phyloP scores from a whole-genome alignment of 371 early-diverging fungal genomes.

The Mortierella sp. region DNA sequence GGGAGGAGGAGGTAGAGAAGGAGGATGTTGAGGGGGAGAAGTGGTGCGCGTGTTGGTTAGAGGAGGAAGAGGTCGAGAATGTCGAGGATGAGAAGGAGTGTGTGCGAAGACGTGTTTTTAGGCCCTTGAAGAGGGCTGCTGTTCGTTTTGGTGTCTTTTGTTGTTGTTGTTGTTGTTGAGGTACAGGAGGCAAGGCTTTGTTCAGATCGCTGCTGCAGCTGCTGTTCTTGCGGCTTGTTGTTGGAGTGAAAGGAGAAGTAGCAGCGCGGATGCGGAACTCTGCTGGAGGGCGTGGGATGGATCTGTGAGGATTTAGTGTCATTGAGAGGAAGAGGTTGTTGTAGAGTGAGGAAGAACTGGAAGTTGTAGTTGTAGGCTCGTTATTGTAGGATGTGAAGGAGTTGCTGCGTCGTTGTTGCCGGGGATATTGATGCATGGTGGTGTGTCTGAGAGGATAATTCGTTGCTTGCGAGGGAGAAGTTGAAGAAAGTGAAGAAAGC shows the following conservation, averaged over 20 bases:
- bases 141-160: neutral
- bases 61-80: neutral
- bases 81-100: slow-evolving; percentile 9
- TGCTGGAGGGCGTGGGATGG: neutral
- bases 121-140: neutral
- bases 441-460: neutral
- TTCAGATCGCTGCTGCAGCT: neutral
- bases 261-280: neutral
- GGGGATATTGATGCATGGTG: neutral
- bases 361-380: neutral
- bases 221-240: neutral
- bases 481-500: neutral
- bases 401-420: neutral
- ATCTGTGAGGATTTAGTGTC: neutral
- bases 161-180: neutral
- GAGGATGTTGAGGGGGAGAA: neutral
- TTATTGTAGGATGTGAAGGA: neutral
- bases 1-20: neutral
- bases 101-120: neutral
- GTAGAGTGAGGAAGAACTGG: neutral
- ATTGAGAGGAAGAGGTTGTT: neutral
- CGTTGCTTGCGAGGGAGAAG: neutral
- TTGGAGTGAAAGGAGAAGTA: neutral
- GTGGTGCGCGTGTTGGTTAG: neutral
- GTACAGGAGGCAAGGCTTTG: neutral